Conservation (phyloP, 2,329 filamentous ascomycete species). For the Daldinia eschscholtzii region DNA sequence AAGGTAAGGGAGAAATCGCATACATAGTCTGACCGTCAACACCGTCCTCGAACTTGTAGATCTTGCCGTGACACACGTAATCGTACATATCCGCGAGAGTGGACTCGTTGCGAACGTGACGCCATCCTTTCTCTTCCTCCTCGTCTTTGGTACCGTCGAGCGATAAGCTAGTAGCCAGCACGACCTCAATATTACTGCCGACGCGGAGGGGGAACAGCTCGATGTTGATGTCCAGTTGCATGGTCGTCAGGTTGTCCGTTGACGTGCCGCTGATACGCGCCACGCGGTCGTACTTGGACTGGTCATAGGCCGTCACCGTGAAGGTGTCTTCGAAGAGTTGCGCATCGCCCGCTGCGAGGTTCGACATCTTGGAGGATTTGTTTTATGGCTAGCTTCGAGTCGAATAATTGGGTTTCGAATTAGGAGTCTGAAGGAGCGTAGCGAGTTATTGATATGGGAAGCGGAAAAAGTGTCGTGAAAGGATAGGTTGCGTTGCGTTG, state of each 20-base stretch:
- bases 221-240: conserved; percentile 92
- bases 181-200: conserved; percentile 82
- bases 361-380: conserved; percentile 55
- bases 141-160: conserved; percentile 76
- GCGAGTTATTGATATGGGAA: not conserved
- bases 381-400: not conserved
- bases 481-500: not conserved
- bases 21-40: conserved; percentile 85
- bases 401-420: not conserved
- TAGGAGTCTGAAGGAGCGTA: not conserved
- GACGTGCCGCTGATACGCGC: conserved; percentile 85
- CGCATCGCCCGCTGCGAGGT: conserved; percentile 78
- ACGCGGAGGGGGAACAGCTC: conserved; percentile 85
- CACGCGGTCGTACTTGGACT: conserved; percentile 94
- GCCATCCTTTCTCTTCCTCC: conserved; percentile 75
- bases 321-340: conserved; percentile 96
- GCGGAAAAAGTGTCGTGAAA: not conserved
- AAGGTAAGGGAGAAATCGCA: conserved; percentile 69
- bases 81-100: conserved; percentile 84
- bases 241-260: conserved; percentile 77
- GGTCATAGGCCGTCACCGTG: conserved; percentile 81
- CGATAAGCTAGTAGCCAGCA: conserved; percentile 86
- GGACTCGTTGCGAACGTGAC: conserved; percentile 73
- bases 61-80: conserved; percentile 90
- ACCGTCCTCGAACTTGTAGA: conserved; percentile 88